phyloP scores from a whole-genome alignment of 148 eudicot genomes.

The Silene latifolia region DNA sequence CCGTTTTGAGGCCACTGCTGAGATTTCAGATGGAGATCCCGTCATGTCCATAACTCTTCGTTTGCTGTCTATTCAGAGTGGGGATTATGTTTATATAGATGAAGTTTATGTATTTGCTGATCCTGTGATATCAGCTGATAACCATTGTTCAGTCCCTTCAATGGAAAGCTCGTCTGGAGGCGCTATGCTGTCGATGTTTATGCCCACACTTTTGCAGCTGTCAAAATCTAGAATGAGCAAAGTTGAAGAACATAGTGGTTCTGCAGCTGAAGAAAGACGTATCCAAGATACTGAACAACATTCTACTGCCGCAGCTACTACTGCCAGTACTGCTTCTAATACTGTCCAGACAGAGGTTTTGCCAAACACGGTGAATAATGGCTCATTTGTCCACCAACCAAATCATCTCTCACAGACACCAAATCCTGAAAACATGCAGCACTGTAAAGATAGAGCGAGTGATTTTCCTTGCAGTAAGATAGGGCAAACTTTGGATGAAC shows the following conservation, averaged over 20 bases:
- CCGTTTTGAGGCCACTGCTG: conserved; percentile 87
- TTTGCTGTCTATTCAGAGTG: conserved; percentile 71
- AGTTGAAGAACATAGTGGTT: conserved; percentile 30
- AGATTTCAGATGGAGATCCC: conserved; percentile 82
- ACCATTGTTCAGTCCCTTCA: conserved; percentile 31
- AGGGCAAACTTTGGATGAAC: conserved; percentile 61
- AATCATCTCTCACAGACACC: conserved; percentile 23
- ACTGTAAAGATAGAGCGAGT: conserved; percentile 19
- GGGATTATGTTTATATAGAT: conserved; percentile 54
- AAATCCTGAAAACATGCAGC: conserved; percentile 19
- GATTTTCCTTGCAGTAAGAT: conserved; percentile 30
- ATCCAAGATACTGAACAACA: conserved; percentile 27
- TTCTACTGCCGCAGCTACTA: conserved; percentile 18
- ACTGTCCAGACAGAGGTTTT: conserved; percentile 22
- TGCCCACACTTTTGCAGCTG: conserved; percentile 78
- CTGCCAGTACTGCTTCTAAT: conserved; percentile 7
- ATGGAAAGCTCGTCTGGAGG: conserved; percentile 41
- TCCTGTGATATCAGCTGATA: conserved; percentile 46
- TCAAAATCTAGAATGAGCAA: conserved; percentile 49
- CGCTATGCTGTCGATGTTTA: conserved; percentile 81
- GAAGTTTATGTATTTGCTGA: conserved; percentile 87
- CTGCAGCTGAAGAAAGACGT: conserved; percentile 23
- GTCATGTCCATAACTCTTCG: conserved; percentile 70
- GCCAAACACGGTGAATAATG: conserved; percentile 21
- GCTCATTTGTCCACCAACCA: conserved; percentile 25